A percentile compares a stretch with the other conserved stretches of the same genome.
These are phyloP conservation scores for Lagenaria siceraria DNA, from an alignment of 306 rosid genomes.

Conservation along the genomic window DNA sequence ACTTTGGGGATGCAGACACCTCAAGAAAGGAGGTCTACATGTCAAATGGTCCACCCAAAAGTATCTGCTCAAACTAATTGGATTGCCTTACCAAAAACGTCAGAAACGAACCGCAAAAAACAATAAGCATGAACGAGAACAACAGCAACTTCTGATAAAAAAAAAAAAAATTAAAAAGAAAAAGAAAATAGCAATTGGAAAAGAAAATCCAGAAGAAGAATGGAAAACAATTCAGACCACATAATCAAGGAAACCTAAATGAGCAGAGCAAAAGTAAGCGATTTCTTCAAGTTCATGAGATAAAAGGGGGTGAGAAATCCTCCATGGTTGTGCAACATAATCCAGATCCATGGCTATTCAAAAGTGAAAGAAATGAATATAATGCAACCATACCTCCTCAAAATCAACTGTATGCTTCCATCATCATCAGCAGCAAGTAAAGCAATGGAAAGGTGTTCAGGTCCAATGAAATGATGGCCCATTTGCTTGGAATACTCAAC, in stretches of 20 bases:
- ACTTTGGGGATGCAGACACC: background rate
- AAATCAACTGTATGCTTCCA: constrained; percentile 49
- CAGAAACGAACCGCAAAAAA: background rate
- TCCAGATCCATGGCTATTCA: background rate
- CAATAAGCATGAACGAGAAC: background rate
- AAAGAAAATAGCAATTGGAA: background rate
- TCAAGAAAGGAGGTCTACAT: background rate
- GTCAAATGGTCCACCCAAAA: background rate
- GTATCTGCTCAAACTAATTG: background rate
- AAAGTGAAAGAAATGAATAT: background rate
- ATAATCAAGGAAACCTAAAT: background rate
- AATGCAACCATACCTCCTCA: constrained; percentile 38
- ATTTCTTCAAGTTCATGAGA: background rate
- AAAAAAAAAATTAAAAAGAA: too few relatives aligned
- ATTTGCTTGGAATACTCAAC: constrained; percentile 50
- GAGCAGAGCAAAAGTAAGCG: background rate
- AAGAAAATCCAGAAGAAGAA: background rate
- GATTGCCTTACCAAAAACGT: background rate
- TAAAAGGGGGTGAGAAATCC: background rate
- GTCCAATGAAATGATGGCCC: constrained; percentile 62
- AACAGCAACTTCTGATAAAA: background rate
- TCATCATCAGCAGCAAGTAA: constrained; percentile 48
- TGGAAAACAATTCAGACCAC: background rate
- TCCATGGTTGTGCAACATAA: background rate
- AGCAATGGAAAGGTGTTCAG: constrained; percentile 68